Evolutionary conservation across 257 asterid species (phyloP), one percentile per base, ranked within the genome.

Genomic region (Nicotiana otophora): DNA sequence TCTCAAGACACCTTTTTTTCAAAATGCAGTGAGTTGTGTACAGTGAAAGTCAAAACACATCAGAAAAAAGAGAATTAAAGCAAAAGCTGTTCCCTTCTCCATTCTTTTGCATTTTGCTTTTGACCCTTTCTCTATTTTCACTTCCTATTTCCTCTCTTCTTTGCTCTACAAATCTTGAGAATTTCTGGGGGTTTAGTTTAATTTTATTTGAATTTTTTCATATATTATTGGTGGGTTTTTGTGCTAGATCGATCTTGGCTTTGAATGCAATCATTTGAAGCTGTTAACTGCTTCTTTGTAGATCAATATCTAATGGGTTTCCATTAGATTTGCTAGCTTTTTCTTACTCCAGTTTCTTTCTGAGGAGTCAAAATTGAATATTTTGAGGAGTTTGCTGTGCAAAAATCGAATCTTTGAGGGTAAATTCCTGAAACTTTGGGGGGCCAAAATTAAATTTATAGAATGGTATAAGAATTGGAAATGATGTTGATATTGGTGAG

Each of bases 21-120:
- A 74, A 72, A 72, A 46, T 72, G 79, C 14, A 46, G 39, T 23
- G 12, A 42, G 61, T 46, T 72, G 20, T 54, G 74, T 23, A 78
- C 82, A 19, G 55, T 48, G 77, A 70, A 69, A 58, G 77, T 17
- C 67, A 74, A 84, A 86, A 87, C 88, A 88, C 83, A 55, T 51
- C 55, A 69, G 60, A 57, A 69, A 60, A 84, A 83, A 65, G 82
- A 79, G 64, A 61, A 51, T 48, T 82, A 87, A 86, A 85, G 91
- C 87, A 70, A 86, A 88, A 86, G 87, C 87, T 86, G 90, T 89
- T 85, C 82, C 82, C 86, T 77, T 82, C 87, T 85, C 80, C 53
- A 75, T 67, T 42, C 51, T 42, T 76, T 51, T 30, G 83, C 81
- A 64, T 58, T 81, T 88, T 84, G 82, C 90, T 70, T 77, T 84